Base-by-base conservation (phyloP, 2,329 filamentous ascomycete species). In the Phaeophleospora eucalypticola region DNA sequence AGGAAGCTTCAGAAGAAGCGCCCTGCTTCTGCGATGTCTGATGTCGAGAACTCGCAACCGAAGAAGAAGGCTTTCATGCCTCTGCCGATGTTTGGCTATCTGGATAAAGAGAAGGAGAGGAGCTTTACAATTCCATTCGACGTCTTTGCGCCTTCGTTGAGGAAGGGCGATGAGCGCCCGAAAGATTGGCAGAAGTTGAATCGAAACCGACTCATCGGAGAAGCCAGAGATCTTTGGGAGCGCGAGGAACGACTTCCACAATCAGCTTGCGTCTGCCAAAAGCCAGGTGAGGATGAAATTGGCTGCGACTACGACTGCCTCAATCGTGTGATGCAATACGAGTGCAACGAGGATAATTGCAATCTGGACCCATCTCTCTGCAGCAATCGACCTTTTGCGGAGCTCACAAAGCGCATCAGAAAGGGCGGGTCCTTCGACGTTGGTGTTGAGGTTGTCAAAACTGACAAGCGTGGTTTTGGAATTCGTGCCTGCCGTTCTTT, bases 321-420 rank as follows among this genome's bases (percentile, higher is more conserved):
- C 64, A 98, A 98, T 67, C 79, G 89, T 52, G 89, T 89, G 67
- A 97, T 97, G 89, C 83, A 95, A 46, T 97, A 96, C 67, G 93
- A 98, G 71, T 98, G 93, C 65, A 89, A 97, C 66, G 80, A 85
- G 38, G 84, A 79, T 47, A 98, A 96, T 66, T 98, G 93, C 73
- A 86, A 83, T 48, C 73, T 91, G 14, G 85, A 86, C 34, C 75
- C 80, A n/a, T 77, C 81, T 16, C 64, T 75, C 40, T 98, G 93
- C 68, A 82, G 81, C 19, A 98, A 98, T 65, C 87, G 93, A 20
- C 85, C 86, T 17, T 98, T 98, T 68, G 83, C 87, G 21, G 81
- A 86, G 51, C 76, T 98, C 34, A 82, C 82, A 29, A 79, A 82
- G 51, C 83, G 93, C 42, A 82, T 81, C 36, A 86, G 87, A 55